Evolutionary conservation across 2,329 filamentous ascomycete genomes (phyloP).

Genomic region (Chrysoporthe cubensis): DNA sequence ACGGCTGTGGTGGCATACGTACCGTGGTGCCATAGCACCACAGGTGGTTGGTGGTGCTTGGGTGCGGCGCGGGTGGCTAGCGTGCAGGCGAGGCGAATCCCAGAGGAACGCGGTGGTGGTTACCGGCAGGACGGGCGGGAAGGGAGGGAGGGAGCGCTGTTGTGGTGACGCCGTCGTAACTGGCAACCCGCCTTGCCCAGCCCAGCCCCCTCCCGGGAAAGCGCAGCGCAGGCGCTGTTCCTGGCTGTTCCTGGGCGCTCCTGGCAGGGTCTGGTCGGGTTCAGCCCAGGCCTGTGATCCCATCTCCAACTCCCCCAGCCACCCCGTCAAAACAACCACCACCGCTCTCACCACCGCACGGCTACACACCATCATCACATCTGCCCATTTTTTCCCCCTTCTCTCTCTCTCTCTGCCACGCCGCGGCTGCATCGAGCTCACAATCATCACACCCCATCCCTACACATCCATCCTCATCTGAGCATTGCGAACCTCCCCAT

Average conservation of each 20-base stretch:
- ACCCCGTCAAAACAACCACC: conserved; percentile 7
- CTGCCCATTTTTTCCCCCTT: not conserved
- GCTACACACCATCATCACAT: too few relatives aligned
- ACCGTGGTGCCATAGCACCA: too few relatives aligned
- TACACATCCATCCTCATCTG: not conserved
- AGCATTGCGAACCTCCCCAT: not conserved
- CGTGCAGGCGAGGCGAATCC: not conserved
- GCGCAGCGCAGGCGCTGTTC: conserved; percentile 4
- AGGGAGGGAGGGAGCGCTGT: not conserved
- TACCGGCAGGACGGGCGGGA: not conserved
- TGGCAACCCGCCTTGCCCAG: not conserved
- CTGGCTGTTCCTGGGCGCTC: not conserved
- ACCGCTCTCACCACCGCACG: not conserved
- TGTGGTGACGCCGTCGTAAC: conserved; percentile 17
- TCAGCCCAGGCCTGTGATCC: conserved; percentile 17
- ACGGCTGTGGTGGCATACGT: too few relatives aligned
- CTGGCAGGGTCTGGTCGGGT: not conserved
- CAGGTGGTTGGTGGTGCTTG: not conserved
- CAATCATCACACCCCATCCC: not conserved
- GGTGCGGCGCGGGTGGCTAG: not conserved
- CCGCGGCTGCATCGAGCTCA: conserved; percentile 6
- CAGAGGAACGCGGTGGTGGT: too few relatives aligned
- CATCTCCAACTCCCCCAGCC: conserved; percentile 28
- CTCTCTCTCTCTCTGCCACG: not conserved
- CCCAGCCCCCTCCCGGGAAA: not conserved